Evolutionary conservation across 352 stramenopile genomes (phyloP).

Genomic region (Globisporangium spiculum): DNA sequence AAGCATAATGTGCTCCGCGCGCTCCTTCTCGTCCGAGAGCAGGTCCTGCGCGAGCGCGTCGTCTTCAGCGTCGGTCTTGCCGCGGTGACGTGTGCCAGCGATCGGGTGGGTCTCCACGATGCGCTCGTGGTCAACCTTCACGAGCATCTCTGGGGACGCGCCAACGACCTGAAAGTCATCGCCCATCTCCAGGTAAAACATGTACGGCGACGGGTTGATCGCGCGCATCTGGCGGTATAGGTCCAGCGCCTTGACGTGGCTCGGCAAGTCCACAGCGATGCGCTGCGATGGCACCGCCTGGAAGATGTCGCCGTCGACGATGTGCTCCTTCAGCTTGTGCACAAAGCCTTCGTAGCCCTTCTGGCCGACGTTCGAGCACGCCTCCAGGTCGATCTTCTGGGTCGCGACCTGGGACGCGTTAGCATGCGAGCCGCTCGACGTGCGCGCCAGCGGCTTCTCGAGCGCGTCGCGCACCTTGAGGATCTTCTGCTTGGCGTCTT

Average conservation of each 20-base stretch:
- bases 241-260: slow-evolving; percentile 67
- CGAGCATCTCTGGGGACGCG: slow-evolving; percentile 87
- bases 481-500: slow-evolving; percentile 73
- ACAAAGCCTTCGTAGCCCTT: slow-evolving; percentile 87
- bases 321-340: slow-evolving; percentile 84
- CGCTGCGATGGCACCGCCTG: slow-evolving; percentile 87
- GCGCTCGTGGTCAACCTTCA: slow-evolving; percentile 83
- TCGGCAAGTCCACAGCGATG: slow-evolving; percentile 62
- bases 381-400: slow-evolving; percentile 64
- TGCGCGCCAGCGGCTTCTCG: slow-evolving; percentile 54
- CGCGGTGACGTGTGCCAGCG: slow-evolving; percentile 83
- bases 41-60: slow-evolving; percentile 74
- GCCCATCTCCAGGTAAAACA: slow-evolving; percentile 87
- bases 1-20: slow-evolving; percentile 91
- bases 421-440: slow-evolving; percentile 54
- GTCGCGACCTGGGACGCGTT: slow-evolving; percentile 28
- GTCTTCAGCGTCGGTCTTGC: slow-evolving; percentile 85
- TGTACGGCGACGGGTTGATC: slow-evolving; percentile 89
- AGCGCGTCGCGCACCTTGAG: slow-evolving; percentile 55
- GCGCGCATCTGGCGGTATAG: slow-evolving; percentile 88
- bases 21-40: slow-evolving; percentile 86
- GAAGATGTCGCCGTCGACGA: slow-evolving; percentile 89
- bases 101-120: slow-evolving; percentile 90
- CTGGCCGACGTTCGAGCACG: slow-evolving; percentile 79
- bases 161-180: slow-evolving; percentile 87